Conservation (phyloP, 768 basidiomycete species). For the Butyriboletus loyo region DNA sequence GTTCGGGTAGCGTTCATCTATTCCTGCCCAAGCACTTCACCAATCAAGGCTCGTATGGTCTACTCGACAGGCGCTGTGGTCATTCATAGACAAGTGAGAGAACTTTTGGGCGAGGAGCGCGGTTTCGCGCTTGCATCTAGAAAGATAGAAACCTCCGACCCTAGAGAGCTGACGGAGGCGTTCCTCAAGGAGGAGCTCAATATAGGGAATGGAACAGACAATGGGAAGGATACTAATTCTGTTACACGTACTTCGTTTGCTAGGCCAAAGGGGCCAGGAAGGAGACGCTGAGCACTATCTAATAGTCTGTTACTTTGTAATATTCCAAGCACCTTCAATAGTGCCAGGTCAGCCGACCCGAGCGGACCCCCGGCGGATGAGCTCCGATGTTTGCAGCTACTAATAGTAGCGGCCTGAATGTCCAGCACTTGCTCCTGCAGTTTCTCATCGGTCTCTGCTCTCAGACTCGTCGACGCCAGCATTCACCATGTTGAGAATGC, state of each 20-base stretch:
- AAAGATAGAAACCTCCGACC: constrained; percentile 84
- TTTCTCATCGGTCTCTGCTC: background rate
- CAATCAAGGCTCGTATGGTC: constrained; percentile 84
- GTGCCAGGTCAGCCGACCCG: background rate
- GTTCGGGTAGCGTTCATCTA: constrained; percentile 75
- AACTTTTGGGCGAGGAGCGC: constrained; percentile 43
- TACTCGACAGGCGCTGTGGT: constrained; percentile 71
- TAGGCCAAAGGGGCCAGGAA: constrained; percentile 64
- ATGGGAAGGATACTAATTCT: background rate
- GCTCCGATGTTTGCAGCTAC: constrained; percentile 19
- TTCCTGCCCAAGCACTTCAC: constrained; percentile 78
- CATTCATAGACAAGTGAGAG: constrained; percentile 56
- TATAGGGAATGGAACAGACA: constrained; percentile 14
- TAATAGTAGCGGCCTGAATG: background rate
- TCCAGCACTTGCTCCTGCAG: background rate
- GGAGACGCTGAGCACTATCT: constrained; percentile 39
- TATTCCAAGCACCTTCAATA: background rate
- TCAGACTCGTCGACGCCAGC: background rate
- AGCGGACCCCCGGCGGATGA: constrained; percentile 16
- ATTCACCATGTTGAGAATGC: constrained; percentile 22
- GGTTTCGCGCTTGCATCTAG: constrained; percentile 44
- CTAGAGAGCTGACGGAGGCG: constrained; percentile 62
- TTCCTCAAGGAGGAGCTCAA: constrained; percentile 62
- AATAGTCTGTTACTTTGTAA: too few relatives aligned
- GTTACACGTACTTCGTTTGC: constrained; percentile 50